Conservation (phyloP, 495 filamentous ascomycete species). For the Hypoxylon lienhwacheense region DNA sequence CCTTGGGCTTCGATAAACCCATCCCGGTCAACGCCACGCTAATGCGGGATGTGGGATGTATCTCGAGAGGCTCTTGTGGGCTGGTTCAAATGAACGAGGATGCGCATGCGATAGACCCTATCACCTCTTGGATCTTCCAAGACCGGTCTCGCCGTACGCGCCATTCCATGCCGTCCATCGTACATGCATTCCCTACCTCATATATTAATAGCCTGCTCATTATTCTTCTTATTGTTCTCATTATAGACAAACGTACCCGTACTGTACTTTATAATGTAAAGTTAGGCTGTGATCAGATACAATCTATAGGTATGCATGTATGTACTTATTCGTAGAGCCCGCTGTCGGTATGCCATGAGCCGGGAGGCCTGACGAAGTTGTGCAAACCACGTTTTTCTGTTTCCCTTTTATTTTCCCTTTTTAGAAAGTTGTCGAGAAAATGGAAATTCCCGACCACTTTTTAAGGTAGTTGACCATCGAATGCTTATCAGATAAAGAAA, state of each 20-base stretch:
- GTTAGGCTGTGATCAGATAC: slow-evolving; percentile 1
- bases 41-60: slow-evolving; percentile 24
- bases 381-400: slow-evolving; percentile 6
- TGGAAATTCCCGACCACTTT: slow-evolving; percentile 14
- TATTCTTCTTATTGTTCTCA: too few relatives aligned
- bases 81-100: slow-evolving; percentile 15
- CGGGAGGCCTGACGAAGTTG: slow-evolving; percentile 7
- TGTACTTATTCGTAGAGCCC: too few relatives aligned
- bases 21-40: slow-evolving; percentile 22
- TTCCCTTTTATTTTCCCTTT: too few relatives aligned
- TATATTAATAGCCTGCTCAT: slow-evolving; percentile 11
- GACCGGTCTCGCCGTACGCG: slow-evolving; percentile 7
- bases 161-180: slow-evolving; percentile 1
- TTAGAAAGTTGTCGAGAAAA: too few relatives aligned
- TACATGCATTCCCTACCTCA: too few relatives aligned
- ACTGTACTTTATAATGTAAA: too few relatives aligned
- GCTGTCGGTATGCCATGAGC: background rate
- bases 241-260: too few relatives aligned
- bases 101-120: slow-evolving; percentile 22
- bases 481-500: too few relatives aligned
- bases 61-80: slow-evolving; percentile 26
- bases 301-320: background rate
- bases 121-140: too few relatives aligned
- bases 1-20: slow-evolving; percentile 18
- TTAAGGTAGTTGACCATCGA: too few relatives aligned